Percentiles rank a stretch among this genome's conserved stretches.
phyloP scores from a whole-genome alignment of 495 filamentous ascomycete species.

The Aspergillus biplanus region DNA sequence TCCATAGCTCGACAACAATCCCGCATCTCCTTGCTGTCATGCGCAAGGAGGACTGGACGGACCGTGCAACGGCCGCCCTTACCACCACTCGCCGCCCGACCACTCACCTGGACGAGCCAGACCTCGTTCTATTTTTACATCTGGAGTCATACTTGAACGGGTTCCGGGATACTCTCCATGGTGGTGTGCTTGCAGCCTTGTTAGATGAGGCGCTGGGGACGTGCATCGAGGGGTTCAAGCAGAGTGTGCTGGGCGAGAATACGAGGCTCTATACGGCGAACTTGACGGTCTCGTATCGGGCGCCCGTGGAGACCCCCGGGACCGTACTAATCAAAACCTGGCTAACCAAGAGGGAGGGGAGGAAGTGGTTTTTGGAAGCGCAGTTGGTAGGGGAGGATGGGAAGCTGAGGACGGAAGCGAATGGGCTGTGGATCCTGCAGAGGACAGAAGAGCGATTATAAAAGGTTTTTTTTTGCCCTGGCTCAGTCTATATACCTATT shows the following conservation, averaged over 20 bases:
- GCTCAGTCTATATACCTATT: too few relatives aligned
- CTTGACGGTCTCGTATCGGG: slow-evolving; percentile 9
- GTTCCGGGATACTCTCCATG: slow-evolving; percentile 12
- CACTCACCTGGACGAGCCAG: background rate
- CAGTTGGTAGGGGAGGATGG: background rate
- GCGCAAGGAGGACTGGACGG: background rate
- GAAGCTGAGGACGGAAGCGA: background rate
- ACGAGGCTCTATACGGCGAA: slow-evolving; percentile 12
- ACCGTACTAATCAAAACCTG: slow-evolving; percentile 1
- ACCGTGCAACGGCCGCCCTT: background rate
- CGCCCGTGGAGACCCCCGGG: slow-evolving; percentile 1
- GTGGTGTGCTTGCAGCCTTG: slow-evolving; percentile 5
- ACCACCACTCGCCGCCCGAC: background rate
- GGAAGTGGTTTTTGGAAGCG: slow-evolving; percentile 1
- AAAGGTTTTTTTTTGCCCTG: too few relatives aligned
- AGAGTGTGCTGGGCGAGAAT: background rate
- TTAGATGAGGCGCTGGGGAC: slow-evolving; percentile 12
- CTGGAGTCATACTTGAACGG: slow-evolving; percentile 1
- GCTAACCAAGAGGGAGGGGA: background rate
- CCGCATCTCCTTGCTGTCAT: background rate
- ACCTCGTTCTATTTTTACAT: background rate
- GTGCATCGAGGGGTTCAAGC: slow-evolving; percentile 11
- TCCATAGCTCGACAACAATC: background rate
- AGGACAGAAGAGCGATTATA: background rate
- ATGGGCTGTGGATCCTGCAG: background rate